phyloP scores from a whole-genome alignment of 768 basidiomycete species.

The Neoboletus magnificus region DNA sequence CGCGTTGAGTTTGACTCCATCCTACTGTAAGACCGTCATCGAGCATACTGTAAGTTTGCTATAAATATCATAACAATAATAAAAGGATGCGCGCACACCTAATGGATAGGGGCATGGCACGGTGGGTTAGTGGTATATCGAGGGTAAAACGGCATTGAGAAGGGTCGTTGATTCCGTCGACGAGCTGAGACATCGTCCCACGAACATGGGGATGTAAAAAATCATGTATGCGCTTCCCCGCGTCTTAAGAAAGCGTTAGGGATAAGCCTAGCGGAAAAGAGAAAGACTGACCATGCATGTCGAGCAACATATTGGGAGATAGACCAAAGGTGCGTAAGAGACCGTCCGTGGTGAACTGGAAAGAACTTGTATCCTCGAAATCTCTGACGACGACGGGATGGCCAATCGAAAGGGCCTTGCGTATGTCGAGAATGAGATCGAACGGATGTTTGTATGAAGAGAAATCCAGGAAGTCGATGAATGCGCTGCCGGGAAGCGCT shows the following conservation, averaged over 20 bases:
- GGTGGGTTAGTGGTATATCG: not conserved
- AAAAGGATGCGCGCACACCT: not conserved
- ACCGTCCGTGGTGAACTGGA: not conserved
- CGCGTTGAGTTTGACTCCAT: not conserved
- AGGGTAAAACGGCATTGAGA: not conserved
- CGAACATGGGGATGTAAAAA: not conserved
- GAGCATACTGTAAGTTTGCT: not conserved
- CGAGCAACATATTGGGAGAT: not conserved
- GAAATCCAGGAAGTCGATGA: not conserved
- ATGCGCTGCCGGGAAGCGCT: too few relatives aligned
- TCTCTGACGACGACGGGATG: not conserved
- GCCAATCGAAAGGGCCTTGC: not conserved
- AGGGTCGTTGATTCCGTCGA: not conserved
- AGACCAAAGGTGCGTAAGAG: not conserved
- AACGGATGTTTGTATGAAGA: not conserved
- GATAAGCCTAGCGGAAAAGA: not conserved
- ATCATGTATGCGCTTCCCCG: not conserved
- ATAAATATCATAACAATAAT: not conserved
- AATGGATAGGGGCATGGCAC: not conserved
- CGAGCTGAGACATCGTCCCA: not conserved
- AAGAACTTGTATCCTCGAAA: not conserved
- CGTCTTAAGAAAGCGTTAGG: not conserved
- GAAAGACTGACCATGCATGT: not conserved
- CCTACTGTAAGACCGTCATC: slow-evolving; percentile 2
- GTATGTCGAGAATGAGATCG: not conserved